Evolutionary conservation across 495 filamentous ascomycete genomes (phyloP), one percentile per base, ranked within the genome.

Genomic region (Letharia columbiana): DNA sequence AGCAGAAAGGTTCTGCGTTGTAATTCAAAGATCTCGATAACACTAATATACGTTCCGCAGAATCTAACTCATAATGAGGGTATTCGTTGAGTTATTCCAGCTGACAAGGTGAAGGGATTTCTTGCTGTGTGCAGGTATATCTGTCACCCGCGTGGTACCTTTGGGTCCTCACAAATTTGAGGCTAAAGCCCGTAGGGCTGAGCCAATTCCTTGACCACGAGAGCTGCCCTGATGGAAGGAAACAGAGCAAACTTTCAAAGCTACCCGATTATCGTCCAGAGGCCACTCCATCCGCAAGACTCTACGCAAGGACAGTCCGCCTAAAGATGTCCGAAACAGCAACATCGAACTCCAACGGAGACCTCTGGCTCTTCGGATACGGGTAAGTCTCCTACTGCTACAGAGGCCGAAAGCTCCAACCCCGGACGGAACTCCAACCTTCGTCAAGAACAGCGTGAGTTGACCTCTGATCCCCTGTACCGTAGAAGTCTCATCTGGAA

Each of bases 401-500:
- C 33, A 54, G 49, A 54, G 11, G 8, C 11, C 3, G 23, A 54
- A 20, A 4, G 13, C 8, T 39, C 37, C 37, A 39, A 39, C 8
- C n/a, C 4, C 4, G 37, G 8, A 4, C 8, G 37, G 37, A 39
- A 39, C 1, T 1, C 4, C 37, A 1, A 39, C 0, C 37, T 4
- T 8, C 37, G 37, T 8, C 18, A n/a, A 52, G 49, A 52, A 23
- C 49, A 41, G 5, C 5, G 35, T 40, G 31, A 54, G 45, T 63
- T 63, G 49, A 63, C 61, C 4, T 40, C 13, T 57, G 20, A 18
- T 3, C n/a, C n/a, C 28, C 37, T 41, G 33, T 9, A 54, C 50
- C 11, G 28, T 58, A 98, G 93, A 76, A 96, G 91, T 67, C 79
- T 98, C 75, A 98, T 98, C 66, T 98, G 93, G 93, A 98, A 98